Conservation (phyloP, 495 filamentous ascomycete species). For the Lasiosphaeria hispida region DNA sequence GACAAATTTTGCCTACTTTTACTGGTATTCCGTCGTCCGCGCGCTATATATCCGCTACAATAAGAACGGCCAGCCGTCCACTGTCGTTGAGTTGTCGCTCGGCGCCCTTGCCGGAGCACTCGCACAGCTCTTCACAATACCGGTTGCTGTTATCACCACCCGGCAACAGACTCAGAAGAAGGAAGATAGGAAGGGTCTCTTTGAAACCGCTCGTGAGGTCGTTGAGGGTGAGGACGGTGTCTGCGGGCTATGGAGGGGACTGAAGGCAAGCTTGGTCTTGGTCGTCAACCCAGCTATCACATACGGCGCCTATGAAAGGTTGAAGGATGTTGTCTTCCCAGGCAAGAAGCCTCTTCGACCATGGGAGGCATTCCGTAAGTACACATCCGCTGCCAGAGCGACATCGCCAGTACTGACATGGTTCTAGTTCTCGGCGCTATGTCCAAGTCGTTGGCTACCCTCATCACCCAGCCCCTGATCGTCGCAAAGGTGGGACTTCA, state of each 20-base stretch:
- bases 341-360: conserved; percentile 73
- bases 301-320: conserved; percentile 92
- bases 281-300: conserved; percentile 98
- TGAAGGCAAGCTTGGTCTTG: conserved; percentile 95
- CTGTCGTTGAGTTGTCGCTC: conserved; percentile 78
- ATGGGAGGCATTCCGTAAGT: conserved; percentile 89
- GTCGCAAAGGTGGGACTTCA: conserved; percentile 97
- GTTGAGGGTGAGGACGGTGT: conserved; percentile 87
- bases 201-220: conserved; percentile 88
- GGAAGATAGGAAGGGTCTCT: conserved; percentile 76
- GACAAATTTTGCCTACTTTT: conserved; percentile 99
- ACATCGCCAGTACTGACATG: neutral
- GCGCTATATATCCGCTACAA: conserved; percentile 72
- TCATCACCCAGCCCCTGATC: conserved; percentile 92
- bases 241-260: conserved; percentile 85
- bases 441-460: conserved; percentile 90
- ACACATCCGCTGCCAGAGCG: neutral
- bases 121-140: conserved; percentile 94
- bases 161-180: conserved; percentile 90
- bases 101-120: conserved; percentile 88
- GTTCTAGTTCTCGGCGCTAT: conserved; percentile 80
- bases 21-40: conserved; percentile 94
- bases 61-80: conserved; percentile 67
- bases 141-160: conserved; percentile 91
- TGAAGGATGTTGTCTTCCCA: conserved; percentile 76